Base-by-base conservation (phyloP, 805 yeast genomes). In the Brettanomyces bruxellensis region DNA sequence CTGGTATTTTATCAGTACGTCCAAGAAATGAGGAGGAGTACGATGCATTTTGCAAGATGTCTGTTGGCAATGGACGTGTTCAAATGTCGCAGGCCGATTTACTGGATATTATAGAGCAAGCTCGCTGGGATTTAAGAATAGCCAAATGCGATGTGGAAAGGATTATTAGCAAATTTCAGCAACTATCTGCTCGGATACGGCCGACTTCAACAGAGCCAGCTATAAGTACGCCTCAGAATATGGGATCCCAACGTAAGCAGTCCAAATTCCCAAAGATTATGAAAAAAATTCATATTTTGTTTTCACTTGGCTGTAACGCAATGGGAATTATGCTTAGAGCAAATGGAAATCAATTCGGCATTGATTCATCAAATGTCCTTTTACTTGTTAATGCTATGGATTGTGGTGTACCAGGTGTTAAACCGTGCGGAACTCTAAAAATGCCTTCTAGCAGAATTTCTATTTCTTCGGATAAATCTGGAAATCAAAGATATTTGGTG, bases 361-460 rank as follows among this genome's bases (percentile, higher is more conserved):
- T 55, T 14, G 58, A 54, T 34, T 45, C 51, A 14, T 36, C 38
- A 6, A 41, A 43, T 8, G 39, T 48, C 13, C 28, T 32, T 3
- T 3, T 58, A 25, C 44, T 44, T 5, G 4, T 54, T 4, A 37
- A 51, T 14, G 45, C 57, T 2, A 54, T 45, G 46, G 64, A 57
- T 35, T 35, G 46, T 9, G 23, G 23, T 6, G 34, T 49, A 14
- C 38, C 41, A 4, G 36, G 40, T 3, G 39, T 35, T 22, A 67
- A 65, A 1, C 55, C 66, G 2, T 56, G 59, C 48, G 80, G 79
- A 0, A 67, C 65, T 34, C 28, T 76, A 5, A 43, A 41, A 0
- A 47, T 76, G 5, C 78, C 79, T 1, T 65, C 74, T 1, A 61
- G 70, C 0, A 63, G 73, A 40, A 13, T 76, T 12, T 64, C 68